Percentiles rank a stretch among this genome's conserved stretches.
These are phyloP conservation scores for Mallotus repandus DNA, from an alignment of 441 rosid genomes.

Conservation along the genomic window DNA sequence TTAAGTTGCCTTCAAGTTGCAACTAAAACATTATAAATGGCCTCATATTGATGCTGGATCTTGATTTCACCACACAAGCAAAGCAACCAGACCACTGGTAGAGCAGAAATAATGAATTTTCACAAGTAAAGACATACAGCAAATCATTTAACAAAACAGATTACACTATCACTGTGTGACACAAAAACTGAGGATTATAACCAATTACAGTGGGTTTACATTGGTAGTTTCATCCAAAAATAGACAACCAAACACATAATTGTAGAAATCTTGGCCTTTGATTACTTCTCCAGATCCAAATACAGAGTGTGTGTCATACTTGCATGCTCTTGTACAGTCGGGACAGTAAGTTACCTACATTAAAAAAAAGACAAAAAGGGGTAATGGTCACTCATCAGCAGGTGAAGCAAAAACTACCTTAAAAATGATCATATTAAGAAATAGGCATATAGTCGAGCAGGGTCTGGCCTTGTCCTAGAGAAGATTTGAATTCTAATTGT, in stretches of 20 bases:
- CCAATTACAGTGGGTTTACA: slow-evolving; percentile 51
- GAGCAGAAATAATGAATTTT: neutral
- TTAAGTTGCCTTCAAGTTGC: too few species aligned
- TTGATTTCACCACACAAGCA: neutral
- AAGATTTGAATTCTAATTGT: slow-evolving; percentile 2
- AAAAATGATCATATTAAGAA: neutral
- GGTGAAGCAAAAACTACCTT: neutral
- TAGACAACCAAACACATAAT: slow-evolving; percentile 77
- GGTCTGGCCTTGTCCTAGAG: neutral
- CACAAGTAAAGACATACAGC: neutral
- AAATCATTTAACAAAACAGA: neutral
- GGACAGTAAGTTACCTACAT: slow-evolving; percentile 91
- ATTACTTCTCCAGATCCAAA: slow-evolving; percentile 39
- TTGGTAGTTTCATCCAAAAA: slow-evolving; percentile 64
- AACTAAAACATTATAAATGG: neutral
- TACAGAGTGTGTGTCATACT: slow-evolving; percentile 55
- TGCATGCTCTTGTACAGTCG: slow-evolving; percentile 89
- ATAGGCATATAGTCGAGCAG: neutral
- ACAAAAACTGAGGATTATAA: too few species aligned
- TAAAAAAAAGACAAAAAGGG: neutral
- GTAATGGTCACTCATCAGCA: neutral
- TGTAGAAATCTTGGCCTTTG: slow-evolving; percentile 69
- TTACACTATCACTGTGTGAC: too few species aligned
- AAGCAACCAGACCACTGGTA: neutral
- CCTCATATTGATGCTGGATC: neutral